Evolutionary conservation across 2,329 filamentous ascomycete species (phyloP).

Genomic region (Monosporascus sp.): DNA sequence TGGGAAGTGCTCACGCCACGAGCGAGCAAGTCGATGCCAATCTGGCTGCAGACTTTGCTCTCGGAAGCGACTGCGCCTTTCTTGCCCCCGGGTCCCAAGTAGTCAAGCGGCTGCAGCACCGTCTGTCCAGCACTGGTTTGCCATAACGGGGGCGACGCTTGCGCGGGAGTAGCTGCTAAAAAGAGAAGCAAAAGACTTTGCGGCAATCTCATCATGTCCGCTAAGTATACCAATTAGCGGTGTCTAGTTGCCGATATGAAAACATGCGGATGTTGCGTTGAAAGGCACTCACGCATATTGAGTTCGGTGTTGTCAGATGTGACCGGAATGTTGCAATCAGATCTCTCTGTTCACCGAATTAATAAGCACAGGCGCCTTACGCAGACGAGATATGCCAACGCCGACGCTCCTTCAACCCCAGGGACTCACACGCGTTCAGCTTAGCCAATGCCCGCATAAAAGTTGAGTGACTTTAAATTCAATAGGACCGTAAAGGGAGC

Average conservation of each 20-base stretch:
- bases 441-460: no score
- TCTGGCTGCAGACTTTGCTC: slow-evolving; percentile 26
- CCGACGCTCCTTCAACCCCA: no score
- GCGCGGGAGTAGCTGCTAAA: slow-evolving; percentile 6
- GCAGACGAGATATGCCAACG: no score
- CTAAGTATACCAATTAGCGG: not conserved
- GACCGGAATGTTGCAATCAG: not conserved
- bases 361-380: no score
- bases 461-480: no score
- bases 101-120: slow-evolving; percentile 10
- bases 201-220: not conserved
- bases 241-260: not conserved
- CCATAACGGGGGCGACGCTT: slow-evolving; percentile 14
- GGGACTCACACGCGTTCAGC: no score
- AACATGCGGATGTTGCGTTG: no score
- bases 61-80: slow-evolving; percentile 27
- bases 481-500: no score
- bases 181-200: slow-evolving; percentile 10
- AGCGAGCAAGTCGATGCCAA: slow-evolving; percentile 26
- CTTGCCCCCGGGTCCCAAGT: slow-evolving; percentile 7
- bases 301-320: not conserved
- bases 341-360: no score
- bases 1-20: slow-evolving; percentile 20
- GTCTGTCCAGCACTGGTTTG: slow-evolving; percentile 8
- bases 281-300: no score